These are phyloP conservation scores for Pleurotus sapidus DNA, from an alignment of 768 basidiomycete genomes.

Conservation along the genomic window DNA sequence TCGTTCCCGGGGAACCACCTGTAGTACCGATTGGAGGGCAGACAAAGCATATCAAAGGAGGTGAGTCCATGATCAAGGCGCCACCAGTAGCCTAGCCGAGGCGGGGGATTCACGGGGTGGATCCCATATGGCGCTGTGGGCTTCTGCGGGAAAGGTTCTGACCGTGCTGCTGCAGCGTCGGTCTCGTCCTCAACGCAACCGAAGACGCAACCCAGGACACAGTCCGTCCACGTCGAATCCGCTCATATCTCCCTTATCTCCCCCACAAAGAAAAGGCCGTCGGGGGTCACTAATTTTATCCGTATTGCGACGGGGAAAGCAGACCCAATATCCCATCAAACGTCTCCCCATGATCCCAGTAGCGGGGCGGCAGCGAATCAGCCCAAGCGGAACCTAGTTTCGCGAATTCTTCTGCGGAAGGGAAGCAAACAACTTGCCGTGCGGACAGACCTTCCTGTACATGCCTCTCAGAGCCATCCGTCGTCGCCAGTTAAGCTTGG, in stretches of 20 bases:
- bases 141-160: neutral
- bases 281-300: constrained; percentile 3
- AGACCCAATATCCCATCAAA: neutral
- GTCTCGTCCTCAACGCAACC: constrained; percentile 16
- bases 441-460: neutral
- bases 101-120: neutral
- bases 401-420: constrained; percentile 4
- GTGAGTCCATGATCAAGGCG: constrained; percentile 8
- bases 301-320: constrained; percentile 5
- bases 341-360: neutral
- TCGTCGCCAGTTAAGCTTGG: neutral
- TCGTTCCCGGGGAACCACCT: constrained; percentile 60
- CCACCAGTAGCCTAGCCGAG: neutral
- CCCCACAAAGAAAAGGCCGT: neutral
- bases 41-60: constrained; percentile 28
- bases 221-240: constrained; percentile 6
- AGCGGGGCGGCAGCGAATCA: neutral
- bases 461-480: neutral
- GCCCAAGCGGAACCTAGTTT: constrained; percentile 9
- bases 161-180: constrained; percentile 9
- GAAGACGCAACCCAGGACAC: constrained; percentile 2
- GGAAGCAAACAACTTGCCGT: constrained; percentile 1
- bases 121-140: neutral
- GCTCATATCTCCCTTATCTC: constrained; percentile 1
- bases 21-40: constrained; percentile 58